Conservation (phyloP, 495 filamentous ascomycete species). For the Aspergillus indologenus region DNA sequence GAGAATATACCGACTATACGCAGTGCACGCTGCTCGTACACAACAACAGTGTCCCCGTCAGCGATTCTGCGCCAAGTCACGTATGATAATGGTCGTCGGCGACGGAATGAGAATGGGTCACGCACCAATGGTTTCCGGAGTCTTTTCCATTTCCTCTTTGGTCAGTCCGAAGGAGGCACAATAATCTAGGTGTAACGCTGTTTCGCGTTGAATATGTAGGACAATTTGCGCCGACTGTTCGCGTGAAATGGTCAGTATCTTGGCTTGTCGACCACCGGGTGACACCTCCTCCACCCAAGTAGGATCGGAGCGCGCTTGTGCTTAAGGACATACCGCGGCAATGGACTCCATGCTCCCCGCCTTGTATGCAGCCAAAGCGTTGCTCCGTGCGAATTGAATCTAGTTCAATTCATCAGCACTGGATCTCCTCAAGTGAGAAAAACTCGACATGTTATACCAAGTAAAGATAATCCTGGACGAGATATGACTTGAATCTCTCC, state of each 20-base stretch:
- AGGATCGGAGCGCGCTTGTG: too few relatives aligned
- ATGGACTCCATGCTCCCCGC: conserved; percentile 70
- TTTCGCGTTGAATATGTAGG: conserved; percentile 72
- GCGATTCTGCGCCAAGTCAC: too few relatives aligned
- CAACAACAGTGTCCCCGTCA: conserved; percentile 1
- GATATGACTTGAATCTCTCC: conserved; percentile 76
- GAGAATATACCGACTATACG: conserved; percentile 70
- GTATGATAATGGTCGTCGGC: too few relatives aligned
- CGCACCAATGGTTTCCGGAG: conserved; percentile 71
- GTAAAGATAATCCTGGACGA: conserved; percentile 88
- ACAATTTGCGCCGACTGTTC: conserved; percentile 66
- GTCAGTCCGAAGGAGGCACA: conserved; percentile 79
- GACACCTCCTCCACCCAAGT: not conserved
- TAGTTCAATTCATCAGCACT: conserved; percentile 24
- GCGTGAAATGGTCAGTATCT: not conserved
- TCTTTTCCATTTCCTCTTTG: conserved; percentile 65
- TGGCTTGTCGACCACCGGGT: not conserved
- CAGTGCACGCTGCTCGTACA: conserved; percentile 40
- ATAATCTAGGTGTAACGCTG: conserved; percentile 74
- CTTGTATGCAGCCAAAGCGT: conserved; percentile 81
- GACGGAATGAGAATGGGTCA: not conserved
- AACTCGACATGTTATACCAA: conserved; percentile 48
- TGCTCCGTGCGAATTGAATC: conserved; percentile 83
- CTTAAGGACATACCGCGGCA: conserved; percentile 47
- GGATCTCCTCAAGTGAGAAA: not conserved